phyloP scores from a whole-genome alignment of 2,329 filamentous ascomycete species.

The Periconia macrospinosa region DNA sequence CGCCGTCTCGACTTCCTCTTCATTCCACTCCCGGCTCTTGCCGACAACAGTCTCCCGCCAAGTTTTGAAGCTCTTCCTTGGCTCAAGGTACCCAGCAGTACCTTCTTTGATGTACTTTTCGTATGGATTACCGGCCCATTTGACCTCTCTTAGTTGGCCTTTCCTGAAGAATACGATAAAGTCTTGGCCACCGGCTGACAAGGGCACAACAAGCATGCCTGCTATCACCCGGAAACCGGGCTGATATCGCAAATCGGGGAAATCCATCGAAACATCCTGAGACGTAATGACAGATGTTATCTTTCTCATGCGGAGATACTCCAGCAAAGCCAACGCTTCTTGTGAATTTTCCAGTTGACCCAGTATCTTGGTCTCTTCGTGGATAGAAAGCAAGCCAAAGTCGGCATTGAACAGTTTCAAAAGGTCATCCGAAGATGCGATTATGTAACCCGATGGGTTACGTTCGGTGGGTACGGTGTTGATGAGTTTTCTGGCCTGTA shows the following conservation, averaged over 20 bases:
- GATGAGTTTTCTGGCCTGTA: slow-evolving; percentile 86
- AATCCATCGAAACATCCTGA: slow-evolving; percentile 74
- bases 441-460: slow-evolving; percentile 87
- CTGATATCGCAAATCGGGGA: slow-evolving; percentile 77
- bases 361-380: slow-evolving; percentile 85
- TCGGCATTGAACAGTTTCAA: slow-evolving; percentile 84
- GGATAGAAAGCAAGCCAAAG: slow-evolving; percentile 81
- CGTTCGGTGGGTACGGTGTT: slow-evolving; percentile 79
- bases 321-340: slow-evolving; percentile 80
- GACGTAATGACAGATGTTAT: slow-evolving; percentile 77
- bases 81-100: slow-evolving; percentile 74
- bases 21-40: slow-evolving; percentile 84
- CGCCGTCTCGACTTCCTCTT: slow-evolving; percentile 86
- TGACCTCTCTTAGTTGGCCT: slow-evolving; percentile 73
- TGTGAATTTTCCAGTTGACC: slow-evolving; percentile 75
- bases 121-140: slow-evolving; percentile 86
- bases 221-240: slow-evolving; percentile 79
- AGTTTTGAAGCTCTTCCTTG: slow-evolving; percentile 74
- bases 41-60: slow-evolving; percentile 83
- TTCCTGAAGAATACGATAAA: slow-evolving; percentile 92
- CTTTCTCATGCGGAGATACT: slow-evolving; percentile 77
- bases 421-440: slow-evolving; percentile 84
- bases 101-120: slow-evolving; percentile 75
- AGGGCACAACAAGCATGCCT: slow-evolving; percentile 77
- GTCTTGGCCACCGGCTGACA: slow-evolving; percentile 74